Conservation (phyloP, 192 early-diverging fungal species). For the Spinellus fusiger region DNA sequence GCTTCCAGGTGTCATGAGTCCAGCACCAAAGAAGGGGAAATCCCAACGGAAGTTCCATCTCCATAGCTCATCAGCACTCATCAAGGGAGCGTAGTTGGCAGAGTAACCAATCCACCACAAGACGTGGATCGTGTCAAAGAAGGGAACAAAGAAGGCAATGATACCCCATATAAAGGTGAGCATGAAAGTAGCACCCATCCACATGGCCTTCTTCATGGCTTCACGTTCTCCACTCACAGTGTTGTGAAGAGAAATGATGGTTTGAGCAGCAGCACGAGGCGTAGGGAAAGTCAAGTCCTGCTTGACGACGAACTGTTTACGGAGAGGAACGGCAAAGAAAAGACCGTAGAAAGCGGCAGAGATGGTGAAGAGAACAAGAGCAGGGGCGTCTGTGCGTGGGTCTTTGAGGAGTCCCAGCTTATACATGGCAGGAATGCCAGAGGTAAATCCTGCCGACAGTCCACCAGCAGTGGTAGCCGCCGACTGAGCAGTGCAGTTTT, state of each 20-base stretch:
- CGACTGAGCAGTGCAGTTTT: slow-evolving; percentile 61
- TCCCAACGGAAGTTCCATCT: slow-evolving; percentile 44
- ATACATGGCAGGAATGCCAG: slow-evolving; percentile 68
- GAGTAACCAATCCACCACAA: slow-evolving; percentile 45
- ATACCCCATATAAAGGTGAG: slow-evolving; percentile 40
- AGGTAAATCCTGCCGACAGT: slow-evolving; percentile 53
- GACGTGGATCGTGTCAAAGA: slow-evolving; percentile 39
- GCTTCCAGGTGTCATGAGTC: slow-evolving; percentile 51
- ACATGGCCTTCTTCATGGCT: slow-evolving; percentile 42
- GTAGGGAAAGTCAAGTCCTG: slow-evolving; percentile 65
- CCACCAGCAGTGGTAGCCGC: slow-evolving; percentile 67
- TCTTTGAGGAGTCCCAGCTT: slow-evolving; percentile 49
- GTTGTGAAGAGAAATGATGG: slow-evolving; percentile 53
- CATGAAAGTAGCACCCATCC: slow-evolving; percentile 42
- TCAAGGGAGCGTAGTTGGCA: slow-evolving; percentile 32
- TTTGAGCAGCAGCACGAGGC: slow-evolving; percentile 57
- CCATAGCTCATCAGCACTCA: slow-evolving; percentile 44
- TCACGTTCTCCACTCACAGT: slow-evolving; percentile 38
- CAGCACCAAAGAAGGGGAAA: slow-evolving; percentile 58
- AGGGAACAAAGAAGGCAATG: slow-evolving; percentile 47
- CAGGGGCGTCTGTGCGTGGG: slow-evolving; percentile 41
- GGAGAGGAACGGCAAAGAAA: slow-evolving; percentile 67
- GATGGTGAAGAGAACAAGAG: slow-evolving; percentile 50
- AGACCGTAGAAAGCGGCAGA: slow-evolving; percentile 61
- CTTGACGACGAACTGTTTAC: slow-evolving; percentile 60